Evolutionary conservation across 129 eudicot species (phyloP).

Genomic region (Calendula officinalis): DNA sequence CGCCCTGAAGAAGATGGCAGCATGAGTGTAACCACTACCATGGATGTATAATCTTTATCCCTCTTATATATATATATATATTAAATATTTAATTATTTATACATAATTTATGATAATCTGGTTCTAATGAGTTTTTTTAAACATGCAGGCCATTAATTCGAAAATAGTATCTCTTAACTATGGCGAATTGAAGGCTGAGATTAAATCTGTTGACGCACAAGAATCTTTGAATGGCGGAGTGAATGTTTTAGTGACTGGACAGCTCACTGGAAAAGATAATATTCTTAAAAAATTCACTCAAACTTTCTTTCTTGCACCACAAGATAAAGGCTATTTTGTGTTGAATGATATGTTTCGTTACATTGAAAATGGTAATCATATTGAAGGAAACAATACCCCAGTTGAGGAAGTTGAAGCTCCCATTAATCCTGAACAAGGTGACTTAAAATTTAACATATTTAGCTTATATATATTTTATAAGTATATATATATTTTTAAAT

Average conservation of each 20-base stretch:
- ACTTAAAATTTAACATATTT: slow-evolving; percentile 13
- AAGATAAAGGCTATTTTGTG: slow-evolving; percentile 91
- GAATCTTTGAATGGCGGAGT: slow-evolving; percentile 80
- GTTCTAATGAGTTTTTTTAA: not conserved
- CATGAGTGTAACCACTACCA: slow-evolving; percentile 68
- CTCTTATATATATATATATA: not conserved
- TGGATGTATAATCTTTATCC: slow-evolving; percentile 51
- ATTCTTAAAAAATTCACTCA: slow-evolving; percentile 57
- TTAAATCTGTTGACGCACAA: slow-evolving; percentile 87
- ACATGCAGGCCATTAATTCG: slow-evolving; percentile 67
- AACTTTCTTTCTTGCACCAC: slow-evolving; percentile 92
- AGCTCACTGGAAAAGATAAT: slow-evolving; percentile 58
- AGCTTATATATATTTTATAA: not conserved
- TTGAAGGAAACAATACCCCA: slow-evolving; percentile 32
- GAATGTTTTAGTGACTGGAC: slow-evolving; percentile 82
- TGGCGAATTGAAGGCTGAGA: slow-evolving; percentile 64
- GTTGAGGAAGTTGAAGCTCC: slow-evolving; percentile 43
- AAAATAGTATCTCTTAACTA: slow-evolving; percentile 74
- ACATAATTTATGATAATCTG: slow-evolving; percentile 1
- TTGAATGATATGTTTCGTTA: slow-evolving; percentile 85
- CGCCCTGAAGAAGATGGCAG: slow-evolving; percentile 79
- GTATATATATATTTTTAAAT: too few relatives aligned
- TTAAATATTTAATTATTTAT: slow-evolving; percentile 5
- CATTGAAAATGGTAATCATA: slow-evolving; percentile 39
- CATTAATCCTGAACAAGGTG: slow-evolving; percentile 56